Conservation (phyloP, 805 yeast species). For the Saturnispora saitoi region DNA sequence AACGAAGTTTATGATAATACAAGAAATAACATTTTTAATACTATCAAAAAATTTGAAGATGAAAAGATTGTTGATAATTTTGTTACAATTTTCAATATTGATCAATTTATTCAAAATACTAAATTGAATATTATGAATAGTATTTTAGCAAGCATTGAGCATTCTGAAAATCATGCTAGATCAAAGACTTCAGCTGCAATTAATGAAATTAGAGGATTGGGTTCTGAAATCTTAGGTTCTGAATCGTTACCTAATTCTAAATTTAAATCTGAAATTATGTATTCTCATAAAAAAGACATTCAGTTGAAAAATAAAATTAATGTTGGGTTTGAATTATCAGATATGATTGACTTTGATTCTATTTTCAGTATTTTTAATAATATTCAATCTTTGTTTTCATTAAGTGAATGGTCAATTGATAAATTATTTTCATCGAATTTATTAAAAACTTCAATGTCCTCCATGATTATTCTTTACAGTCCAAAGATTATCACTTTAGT, state of each 20-base stretch:
- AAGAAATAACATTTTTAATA: conserved; percentile 41
- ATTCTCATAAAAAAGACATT: conserved; percentile 64
- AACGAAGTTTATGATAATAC: conserved; percentile 54
- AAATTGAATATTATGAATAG: conserved; percentile 59
- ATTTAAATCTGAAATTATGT: conserved; percentile 74
- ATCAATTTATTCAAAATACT: conserved; percentile 61
- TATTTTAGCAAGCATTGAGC: conserved; percentile 53
- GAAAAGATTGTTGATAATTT: conserved; percentile 55
- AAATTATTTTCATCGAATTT: conserved; percentile 18
- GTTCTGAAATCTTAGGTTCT: conserved; percentile 55
- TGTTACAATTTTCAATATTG: conserved; percentile 31
- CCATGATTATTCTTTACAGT: conserved; percentile 22
- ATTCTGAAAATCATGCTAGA: conserved; percentile 66
- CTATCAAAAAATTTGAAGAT: conserved; percentile 29
- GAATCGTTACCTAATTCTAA: conserved; percentile 41
- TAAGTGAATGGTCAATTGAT: conserved; percentile 28
- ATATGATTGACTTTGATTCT: conserved; percentile 70
- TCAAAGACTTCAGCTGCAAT: conserved; percentile 51
- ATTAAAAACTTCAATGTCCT: conserved; percentile 24
- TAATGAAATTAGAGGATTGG: conserved; percentile 50
- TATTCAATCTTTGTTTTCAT: conserved; percentile 27
- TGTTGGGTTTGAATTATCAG: conserved; percentile 58
- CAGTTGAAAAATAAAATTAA: conserved; percentile 53
- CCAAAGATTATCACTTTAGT: conserved; percentile 24
- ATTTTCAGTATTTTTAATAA: conserved; percentile 7